These are phyloP conservation scores for Acacia melanoxylon DNA, from an alignment of 306 rosid genomes.

Conservation along the genomic window DNA sequence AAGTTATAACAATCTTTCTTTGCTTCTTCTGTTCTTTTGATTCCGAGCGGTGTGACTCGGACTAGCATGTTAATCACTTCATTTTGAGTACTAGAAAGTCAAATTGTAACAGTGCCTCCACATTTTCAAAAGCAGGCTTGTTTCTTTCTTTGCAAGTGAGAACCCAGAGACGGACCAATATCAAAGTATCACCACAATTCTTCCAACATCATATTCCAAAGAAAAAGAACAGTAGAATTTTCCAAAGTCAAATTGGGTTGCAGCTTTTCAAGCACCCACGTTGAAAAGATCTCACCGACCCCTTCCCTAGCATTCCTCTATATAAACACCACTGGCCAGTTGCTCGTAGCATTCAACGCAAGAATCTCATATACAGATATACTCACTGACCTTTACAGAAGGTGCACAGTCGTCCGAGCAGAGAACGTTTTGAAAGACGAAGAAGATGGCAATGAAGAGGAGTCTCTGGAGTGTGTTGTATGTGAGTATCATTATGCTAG, in stretches of 20 bases:
- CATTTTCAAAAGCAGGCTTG: constrained; percentile 28
- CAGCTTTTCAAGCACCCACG: constrained; percentile 39
- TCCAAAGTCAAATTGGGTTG: constrained; percentile 52
- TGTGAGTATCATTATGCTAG: constrained; percentile 35
- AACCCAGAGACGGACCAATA: neutral
- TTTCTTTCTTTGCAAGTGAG: constrained; percentile 17
- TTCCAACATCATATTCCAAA: neutral
- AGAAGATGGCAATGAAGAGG: constrained; percentile 39
- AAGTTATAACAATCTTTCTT: neutral
- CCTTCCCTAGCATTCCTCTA: constrained; percentile 6
- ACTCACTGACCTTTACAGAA: neutral
- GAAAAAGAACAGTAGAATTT: neutral
- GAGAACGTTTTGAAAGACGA: neutral
- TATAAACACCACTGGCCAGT: neutral
- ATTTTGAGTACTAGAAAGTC: constrained; percentile 42
- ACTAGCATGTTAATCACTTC: neutral
- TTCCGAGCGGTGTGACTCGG: neutral
- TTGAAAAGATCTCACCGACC: constrained; percentile 43
- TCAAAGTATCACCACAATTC: neutral
- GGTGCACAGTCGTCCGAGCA: neutral
- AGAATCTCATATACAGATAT: neutral
- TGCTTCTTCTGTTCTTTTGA: neutral
- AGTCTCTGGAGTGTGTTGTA: constrained; percentile 36
- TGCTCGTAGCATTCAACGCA: neutral
- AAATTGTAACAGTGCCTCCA: constrained; percentile 40